Conservation (phyloP, 2,329 filamentous ascomycete species). For the Pyrenophora tritici-repentis region DNA sequence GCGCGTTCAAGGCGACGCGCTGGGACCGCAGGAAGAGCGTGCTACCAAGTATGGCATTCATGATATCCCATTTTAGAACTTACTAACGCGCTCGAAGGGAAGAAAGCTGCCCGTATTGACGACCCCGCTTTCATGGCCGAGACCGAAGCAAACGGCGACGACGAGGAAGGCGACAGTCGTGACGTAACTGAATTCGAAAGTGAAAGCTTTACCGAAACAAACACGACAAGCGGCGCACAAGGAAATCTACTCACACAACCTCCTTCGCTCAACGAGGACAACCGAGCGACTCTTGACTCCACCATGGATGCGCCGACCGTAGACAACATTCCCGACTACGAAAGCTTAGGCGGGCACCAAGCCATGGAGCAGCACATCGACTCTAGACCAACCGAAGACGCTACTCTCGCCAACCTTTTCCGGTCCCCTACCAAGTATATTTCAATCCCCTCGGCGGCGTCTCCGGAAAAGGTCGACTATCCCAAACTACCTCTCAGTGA, state of each 20-base stretch:
- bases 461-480: constrained; percentile 22
- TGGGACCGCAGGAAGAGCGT: constrained; percentile 46
- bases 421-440: constrained; percentile 23
- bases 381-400: constrained; percentile 18
- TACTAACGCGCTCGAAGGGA: constrained; percentile 33
- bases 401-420: constrained; percentile 29
- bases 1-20: constrained; percentile 43
- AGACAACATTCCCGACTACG: constrained; percentile 11
- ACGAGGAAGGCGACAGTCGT: constrained; percentile 16
- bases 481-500: constrained; percentile 21
- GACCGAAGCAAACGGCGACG: constrained; percentile 1
- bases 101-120: constrained; percentile 20
- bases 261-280: constrained; percentile 4
- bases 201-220: constrained; percentile 14
- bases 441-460: neutral
- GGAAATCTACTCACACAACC: neutral
- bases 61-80: neutral
- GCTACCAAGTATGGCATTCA: constrained; percentile 35
- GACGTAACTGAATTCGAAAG: constrained; percentile 21
- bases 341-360: constrained; percentile 10
- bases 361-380: constrained; percentile 3
- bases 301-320: constrained; percentile 14
- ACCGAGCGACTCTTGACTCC: constrained; percentile 27
- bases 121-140: neutral
- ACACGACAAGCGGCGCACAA: constrained; percentile 2